Base-by-base conservation (phyloP, 2,329 filamentous ascomycete genomes). In the Paecilomyces sp. region DNA sequence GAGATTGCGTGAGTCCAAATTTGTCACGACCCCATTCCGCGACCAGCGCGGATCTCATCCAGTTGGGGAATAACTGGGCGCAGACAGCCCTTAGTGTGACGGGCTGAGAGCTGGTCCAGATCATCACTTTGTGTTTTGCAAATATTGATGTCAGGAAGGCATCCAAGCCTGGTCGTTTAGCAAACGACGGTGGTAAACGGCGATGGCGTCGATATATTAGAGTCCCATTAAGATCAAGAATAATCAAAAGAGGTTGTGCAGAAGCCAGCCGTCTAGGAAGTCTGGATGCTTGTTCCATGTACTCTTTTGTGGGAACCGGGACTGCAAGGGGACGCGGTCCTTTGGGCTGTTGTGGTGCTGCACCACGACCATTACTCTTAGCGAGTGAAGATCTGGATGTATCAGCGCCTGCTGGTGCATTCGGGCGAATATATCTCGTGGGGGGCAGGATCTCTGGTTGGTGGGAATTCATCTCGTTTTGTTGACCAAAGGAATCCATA, bases 151-250 rank as follows among this genome's bases (percentile, higher is more conserved):
- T 69, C 3, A 97, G 77, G 73, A 99, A 97, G 0, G 77, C 65
- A 2, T 77, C 67, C 1, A 94, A 82, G 63, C 87, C 81, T 0
- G 90, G 90, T 0, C 94, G 88, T 64, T 82, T 76, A 52, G 86
- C 76, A 70, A 92, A 90, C 51, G 73, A 71, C 9, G 79, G 81
- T 3, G 81, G 79, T 1, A 76, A 68, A 28, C 71, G 72, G 54
- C 79, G 78, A 57, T 79, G 80, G 8, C 86, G 87, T 4, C 94
- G 88, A 76, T 84, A 82, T 61, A 97, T 83, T 1, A 99, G 82
- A 0, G 93, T 97, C 63, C 94, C 94, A 73, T 97, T 99, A 41
- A 99, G 84, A 75, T 99, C 94, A 62, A 97, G 84, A 54, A 97
- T 84, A 56, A 99, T 80, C 24, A 99, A 85, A 34, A 96, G 82